These are phyloP conservation scores for Annona squamosa DNA, from an alignment of 164 flowering plant genomes.

Conservation along the genomic window DNA sequence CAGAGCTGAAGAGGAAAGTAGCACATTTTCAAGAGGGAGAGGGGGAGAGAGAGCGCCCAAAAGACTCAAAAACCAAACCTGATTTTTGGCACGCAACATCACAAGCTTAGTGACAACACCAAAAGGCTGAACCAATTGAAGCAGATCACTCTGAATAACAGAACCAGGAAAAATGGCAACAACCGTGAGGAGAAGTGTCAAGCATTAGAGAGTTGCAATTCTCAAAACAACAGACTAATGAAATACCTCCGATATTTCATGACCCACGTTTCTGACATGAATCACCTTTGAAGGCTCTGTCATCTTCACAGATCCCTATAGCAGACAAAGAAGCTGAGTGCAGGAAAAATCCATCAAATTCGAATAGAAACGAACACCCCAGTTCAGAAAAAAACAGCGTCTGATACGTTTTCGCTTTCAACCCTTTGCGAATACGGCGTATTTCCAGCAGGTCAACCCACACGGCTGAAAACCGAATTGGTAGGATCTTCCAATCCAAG, in stretches of 20 bases:
- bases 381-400: no score
- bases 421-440: no score
- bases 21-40: no score
- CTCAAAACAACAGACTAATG: background rate
- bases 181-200: background rate
- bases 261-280: constrained; percentile 96
- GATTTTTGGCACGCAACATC: constrained; percentile 96
- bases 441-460: no score
- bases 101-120: constrained; percentile 85
- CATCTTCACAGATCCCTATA: constrained; percentile 40
- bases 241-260: constrained; percentile 87
- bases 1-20: background rate
- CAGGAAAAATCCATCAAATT: background rate
- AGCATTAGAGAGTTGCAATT: background rate
- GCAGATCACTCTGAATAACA: constrained; percentile 69
- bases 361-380: background rate
- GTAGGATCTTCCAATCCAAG: no score
- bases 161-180: constrained; percentile 1
- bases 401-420: no score
- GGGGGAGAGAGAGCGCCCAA: no score
- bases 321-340: background rate
- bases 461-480: no score
- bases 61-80: constrained; percentile 36
- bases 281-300: constrained; percentile 95
- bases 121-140: constrained; percentile 91